Conservation (phyloP, 331 rosid genomes). For the Ulmus americana region DNA sequence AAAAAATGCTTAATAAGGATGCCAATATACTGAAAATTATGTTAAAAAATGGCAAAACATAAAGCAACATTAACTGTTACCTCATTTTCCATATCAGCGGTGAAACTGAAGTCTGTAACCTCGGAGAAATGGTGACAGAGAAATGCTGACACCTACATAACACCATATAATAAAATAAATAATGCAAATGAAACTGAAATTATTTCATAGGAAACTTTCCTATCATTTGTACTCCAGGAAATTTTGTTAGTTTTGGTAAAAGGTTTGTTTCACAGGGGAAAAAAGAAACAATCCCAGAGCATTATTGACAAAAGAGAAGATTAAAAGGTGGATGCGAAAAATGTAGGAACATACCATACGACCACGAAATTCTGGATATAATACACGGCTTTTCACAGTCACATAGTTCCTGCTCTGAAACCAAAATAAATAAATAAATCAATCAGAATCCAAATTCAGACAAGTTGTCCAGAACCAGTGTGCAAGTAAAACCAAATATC, state of each 20-base stretch:
- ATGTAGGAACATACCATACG: constrained; percentile 69
- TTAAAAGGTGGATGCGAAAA: background rate
- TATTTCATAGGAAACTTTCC: too few relatives aligned
- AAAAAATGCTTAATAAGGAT: background rate
- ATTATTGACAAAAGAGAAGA: background rate
- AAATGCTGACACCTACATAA: constrained; percentile 83
- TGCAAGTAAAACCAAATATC: too few relatives aligned
- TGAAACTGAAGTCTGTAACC: constrained; percentile 87
- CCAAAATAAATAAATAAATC: constrained; percentile 16
- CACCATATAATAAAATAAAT: constrained; percentile 13
- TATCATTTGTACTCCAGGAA: too few relatives aligned
- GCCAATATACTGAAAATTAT: background rate
- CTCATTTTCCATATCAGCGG: constrained; percentile 99
- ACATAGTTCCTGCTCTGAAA: constrained; percentile 80
- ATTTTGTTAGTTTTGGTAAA: too few relatives aligned
- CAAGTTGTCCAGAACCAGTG: too few relatives aligned
- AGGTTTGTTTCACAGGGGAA: too few relatives aligned
- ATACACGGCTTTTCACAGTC: constrained; percentile 65
- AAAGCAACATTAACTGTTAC: constrained; percentile 24
- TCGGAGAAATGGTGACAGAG: constrained; percentile 84
- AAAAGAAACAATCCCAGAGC: background rate
- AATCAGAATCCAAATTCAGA: constrained; percentile 12
- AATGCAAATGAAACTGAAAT: too few relatives aligned
- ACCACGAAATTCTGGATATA: constrained; percentile 93
- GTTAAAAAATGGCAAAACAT: background rate